Evolutionary conservation across 257 asterid species (phyloP).

Genomic region (Avicennia marina): DNA sequence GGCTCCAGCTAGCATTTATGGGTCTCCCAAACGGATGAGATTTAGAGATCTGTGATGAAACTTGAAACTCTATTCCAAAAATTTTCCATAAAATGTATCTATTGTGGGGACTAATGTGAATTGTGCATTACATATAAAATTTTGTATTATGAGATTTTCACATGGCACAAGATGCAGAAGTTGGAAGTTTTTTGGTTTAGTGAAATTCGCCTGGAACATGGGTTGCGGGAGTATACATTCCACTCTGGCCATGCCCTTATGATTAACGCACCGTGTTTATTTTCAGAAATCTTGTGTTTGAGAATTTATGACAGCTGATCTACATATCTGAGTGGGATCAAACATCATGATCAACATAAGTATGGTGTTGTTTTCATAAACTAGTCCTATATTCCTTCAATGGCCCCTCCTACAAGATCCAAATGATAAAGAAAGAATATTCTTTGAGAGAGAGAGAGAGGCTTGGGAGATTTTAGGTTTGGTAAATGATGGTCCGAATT

Average conservation of each 20-base stretch:
- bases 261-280: not conserved
- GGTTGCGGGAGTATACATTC: not conserved
- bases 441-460: not conserved
- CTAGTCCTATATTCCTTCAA: slow-evolving; percentile 24
- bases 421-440: slow-evolving; percentile 21
- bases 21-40: not conserved
- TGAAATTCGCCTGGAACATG: not conserved
- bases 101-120: no score
- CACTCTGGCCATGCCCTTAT: not conserved
- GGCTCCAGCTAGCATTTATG: not conserved
- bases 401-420: slow-evolving; percentile 25
- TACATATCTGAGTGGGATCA: slow-evolving; percentile 17
- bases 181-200: not conserved
- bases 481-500: slow-evolving; percentile 34
- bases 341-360: slow-evolving; percentile 23
- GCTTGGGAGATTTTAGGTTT: slow-evolving; percentile 27
- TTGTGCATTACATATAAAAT: no score
- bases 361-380: slow-evolving; percentile 25
- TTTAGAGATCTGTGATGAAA: not conserved
- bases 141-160: not conserved
- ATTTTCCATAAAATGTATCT: not conserved
- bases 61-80: not conserved
- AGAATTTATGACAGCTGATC: slow-evolving; percentile 13
- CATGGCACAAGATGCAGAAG: not conserved
- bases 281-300: not conserved